A percentile compares a stretch with the other conserved stretches of the same genome.
phyloP scores from a whole-genome alignment of 2,329 filamentous ascomycete species.

The Lachnellula arida region DNA sequence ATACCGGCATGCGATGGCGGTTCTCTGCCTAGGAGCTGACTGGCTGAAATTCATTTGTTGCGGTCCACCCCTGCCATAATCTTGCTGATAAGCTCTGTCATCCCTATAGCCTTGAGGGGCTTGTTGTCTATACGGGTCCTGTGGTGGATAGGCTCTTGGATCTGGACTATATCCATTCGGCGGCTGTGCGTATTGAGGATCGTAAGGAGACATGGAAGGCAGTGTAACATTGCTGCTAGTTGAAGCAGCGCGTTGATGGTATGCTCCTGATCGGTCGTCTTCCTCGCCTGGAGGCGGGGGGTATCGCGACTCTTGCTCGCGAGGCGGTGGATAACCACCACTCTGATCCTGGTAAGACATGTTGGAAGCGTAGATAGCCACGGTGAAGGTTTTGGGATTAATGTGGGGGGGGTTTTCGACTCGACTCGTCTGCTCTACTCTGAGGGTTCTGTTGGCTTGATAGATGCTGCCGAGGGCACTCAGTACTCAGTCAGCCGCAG shows the following conservation, averaged over 20 bases:
- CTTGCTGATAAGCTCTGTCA: constrained; percentile 23
- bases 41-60: constrained; percentile 35
- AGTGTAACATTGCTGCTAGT: constrained; percentile 25
- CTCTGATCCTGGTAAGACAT: constrained; percentile 32
- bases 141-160: constrained; percentile 21
- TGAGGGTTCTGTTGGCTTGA: background rate
- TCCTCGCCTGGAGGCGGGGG: constrained; percentile 31
- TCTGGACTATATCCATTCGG: constrained; percentile 25
- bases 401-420: background rate
- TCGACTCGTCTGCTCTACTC: background rate
- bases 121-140: constrained; percentile 24
- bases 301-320: constrained; percentile 18
- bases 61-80: constrained; percentile 23
- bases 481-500: background rate
- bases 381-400: constrained; percentile 15
- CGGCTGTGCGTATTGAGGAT: constrained; percentile 21
- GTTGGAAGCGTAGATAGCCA: constrained; percentile 28
- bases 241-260: constrained; percentile 27
- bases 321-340: constrained; percentile 28
- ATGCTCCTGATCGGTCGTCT: constrained; percentile 30
- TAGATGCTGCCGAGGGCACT: background rate
- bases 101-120: constrained; percentile 23
- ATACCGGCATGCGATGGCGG: constrained; percentile 56
- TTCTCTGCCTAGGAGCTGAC: constrained; percentile 54
- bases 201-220: constrained; percentile 31